Conservation (phyloP, 2,329 filamentous ascomycete genomes). For the Microcera coccophila region DNA sequence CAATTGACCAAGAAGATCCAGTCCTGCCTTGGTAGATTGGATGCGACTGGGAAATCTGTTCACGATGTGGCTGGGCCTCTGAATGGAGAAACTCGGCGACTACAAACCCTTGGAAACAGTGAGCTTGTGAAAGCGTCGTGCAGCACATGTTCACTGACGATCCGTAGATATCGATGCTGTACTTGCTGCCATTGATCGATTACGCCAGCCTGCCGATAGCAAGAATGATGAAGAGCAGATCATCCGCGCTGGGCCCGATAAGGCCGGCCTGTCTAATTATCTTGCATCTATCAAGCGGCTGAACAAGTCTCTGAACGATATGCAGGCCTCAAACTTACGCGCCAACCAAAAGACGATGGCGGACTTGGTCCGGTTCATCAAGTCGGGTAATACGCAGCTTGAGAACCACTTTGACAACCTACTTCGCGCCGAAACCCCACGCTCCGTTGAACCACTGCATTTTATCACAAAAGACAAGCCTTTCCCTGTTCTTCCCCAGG, state of each 20-base stretch:
- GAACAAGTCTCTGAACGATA: slow-evolving; percentile 75
- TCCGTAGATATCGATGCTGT: slow-evolving; percentile 75
- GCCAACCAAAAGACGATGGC: slow-evolving; percentile 86
- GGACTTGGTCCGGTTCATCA: slow-evolving; percentile 74
- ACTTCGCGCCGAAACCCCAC: slow-evolving; percentile 70
- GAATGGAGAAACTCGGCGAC: slow-evolving; percentile 82
- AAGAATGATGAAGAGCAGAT: slow-evolving; percentile 89
- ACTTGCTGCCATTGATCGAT: slow-evolving; percentile 78
- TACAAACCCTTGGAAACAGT: slow-evolving; percentile 85
- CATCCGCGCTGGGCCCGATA: slow-evolving; percentile 81
- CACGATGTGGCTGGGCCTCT: slow-evolving; percentile 89
- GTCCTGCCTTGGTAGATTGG: slow-evolving; percentile 75
- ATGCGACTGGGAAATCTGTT: slow-evolving; percentile 84
- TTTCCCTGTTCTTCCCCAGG: slow-evolving; percentile 76
- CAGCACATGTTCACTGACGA: slow-evolving; percentile 12
- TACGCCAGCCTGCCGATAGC: slow-evolving; percentile 87
- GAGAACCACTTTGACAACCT: slow-evolving; percentile 80
- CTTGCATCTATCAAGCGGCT: slow-evolving; percentile 85
- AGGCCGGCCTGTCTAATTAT: slow-evolving; percentile 77
- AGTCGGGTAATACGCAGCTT: slow-evolving; percentile 74
- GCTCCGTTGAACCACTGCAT: slow-evolving; percentile 81
- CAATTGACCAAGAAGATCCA: slow-evolving; percentile 94
- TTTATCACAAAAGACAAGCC: slow-evolving; percentile 85
- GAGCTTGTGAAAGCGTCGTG: slow-evolving; percentile 28
- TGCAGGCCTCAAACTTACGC: slow-evolving; percentile 85